Conservation (phyloP, 805 yeast species). For the Myxozyma kluyveri region DNA sequence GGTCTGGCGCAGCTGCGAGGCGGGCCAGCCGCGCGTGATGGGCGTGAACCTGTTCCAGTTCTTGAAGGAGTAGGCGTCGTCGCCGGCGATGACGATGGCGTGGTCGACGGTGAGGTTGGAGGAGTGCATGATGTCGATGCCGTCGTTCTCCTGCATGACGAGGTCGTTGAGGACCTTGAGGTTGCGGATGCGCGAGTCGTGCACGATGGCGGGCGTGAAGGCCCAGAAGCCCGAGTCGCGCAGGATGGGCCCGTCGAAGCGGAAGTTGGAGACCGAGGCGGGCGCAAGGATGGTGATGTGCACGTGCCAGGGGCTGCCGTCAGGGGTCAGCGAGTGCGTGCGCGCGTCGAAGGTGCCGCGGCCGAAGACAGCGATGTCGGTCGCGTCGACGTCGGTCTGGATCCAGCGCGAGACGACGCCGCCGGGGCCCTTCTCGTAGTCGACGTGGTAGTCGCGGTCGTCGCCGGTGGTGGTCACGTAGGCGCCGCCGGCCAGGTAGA, state of each 20-base stretch:
- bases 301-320: background rate
- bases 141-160: conserved; percentile 18
- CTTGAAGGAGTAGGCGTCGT: conserved; percentile 22
- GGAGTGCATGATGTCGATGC: conserved; percentile 21
- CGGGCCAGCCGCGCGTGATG: conserved; percentile 11
- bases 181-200: conserved; percentile 5
- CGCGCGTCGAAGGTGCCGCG: conserved; percentile 23
- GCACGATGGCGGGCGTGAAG: conserved; percentile 12
- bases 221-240: conserved; percentile 21
- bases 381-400: conserved; percentile 6
- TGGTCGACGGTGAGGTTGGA: conserved; percentile 8
- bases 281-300: conserved; percentile 10
- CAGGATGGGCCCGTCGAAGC: conserved; percentile 15
- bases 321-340: background rate
- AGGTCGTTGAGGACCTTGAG: conserved; percentile 16
- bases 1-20: background rate
- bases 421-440: conserved; percentile 3
- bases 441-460: conserved; percentile 2
- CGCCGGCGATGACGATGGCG: conserved; percentile 16
- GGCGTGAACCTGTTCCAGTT: conserved; percentile 13
- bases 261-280: conserved; percentile 5
- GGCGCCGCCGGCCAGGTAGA: conserved; percentile 19
- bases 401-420: conserved; percentile 10
- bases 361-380: conserved; percentile 7
- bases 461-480: conserved; percentile 6